Conservation (phyloP, 805 yeast genomes). For the Saccharomyces eubayanus region DNA sequence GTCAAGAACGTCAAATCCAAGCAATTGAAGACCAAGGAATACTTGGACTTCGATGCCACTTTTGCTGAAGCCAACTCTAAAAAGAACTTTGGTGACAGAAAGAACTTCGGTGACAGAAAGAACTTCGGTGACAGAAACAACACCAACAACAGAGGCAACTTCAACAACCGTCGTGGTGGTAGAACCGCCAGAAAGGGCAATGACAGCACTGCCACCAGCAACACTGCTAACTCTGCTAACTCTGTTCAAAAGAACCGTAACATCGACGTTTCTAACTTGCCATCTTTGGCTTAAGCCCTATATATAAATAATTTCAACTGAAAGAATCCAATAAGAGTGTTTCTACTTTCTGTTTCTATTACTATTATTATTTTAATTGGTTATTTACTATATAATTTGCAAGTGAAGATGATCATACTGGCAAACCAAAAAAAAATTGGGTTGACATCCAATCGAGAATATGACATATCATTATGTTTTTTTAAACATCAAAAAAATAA, state of each 20-base stretch:
- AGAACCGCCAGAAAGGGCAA: slow-evolving; percentile 29
- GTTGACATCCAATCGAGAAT: background rate
- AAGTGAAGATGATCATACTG: background rate
- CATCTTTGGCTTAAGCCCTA: slow-evolving; percentile 46
- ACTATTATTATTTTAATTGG: background rate
- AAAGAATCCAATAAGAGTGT: background rate
- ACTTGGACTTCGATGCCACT: slow-evolving; percentile 64
- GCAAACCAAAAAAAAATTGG: background rate
- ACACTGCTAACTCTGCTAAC: slow-evolving; percentile 28
- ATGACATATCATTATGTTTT: background rate
- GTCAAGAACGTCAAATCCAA: slow-evolving; percentile 63
- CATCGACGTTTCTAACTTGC: slow-evolving; percentile 60
- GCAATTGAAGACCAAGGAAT: slow-evolving; percentile 72
- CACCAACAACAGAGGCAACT: background rate
- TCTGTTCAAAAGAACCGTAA: slow-evolving; percentile 31
- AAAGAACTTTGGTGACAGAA: slow-evolving; percentile 32
- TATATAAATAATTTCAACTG: background rate
- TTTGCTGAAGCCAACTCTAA: slow-evolving; percentile 47
- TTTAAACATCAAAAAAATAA: background rate
- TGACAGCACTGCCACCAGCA: slow-evolving; percentile 14
- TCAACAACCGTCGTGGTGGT: slow-evolving; percentile 20
- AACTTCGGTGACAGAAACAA: slow-evolving; percentile 18
- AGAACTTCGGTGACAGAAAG: slow-evolving; percentile 29
- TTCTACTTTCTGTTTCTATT: background rate
- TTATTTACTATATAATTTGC: background rate